Conservation (phyloP, 2,329 filamentous ascomycete species). For the Arthrinium phaeospermum region DNA sequence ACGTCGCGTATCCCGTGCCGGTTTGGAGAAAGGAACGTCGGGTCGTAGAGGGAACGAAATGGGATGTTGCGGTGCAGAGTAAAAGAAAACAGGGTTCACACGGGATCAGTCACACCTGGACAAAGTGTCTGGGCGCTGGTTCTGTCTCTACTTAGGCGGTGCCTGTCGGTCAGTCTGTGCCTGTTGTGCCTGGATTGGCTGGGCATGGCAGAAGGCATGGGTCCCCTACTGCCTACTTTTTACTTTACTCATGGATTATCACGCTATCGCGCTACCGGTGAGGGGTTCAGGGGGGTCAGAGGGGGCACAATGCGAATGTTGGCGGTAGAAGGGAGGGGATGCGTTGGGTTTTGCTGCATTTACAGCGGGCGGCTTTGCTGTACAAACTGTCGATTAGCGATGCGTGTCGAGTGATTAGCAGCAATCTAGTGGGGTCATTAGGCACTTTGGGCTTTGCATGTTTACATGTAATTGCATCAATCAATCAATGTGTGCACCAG, state of each 20-base stretch:
- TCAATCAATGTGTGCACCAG: neutral
- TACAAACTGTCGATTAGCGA: constrained; percentile 8
- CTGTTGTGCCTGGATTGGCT: constrained; percentile 19
- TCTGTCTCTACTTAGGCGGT: neutral
- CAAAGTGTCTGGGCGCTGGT: constrained; percentile 7
- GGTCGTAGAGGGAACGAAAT: neutral
- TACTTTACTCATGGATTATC: neutral
- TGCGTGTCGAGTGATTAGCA: constrained; percentile 1
- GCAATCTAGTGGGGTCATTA: constrained; percentile 8
- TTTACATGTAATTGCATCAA: constrained; percentile 8
- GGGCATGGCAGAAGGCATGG: neutral
- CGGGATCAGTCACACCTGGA: constrained; percentile 14
- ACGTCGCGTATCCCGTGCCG: constrained; percentile 13
- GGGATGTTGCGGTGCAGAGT: constrained; percentile 11
- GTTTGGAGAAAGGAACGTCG: constrained; percentile 6
- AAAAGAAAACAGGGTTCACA: constrained; percentile 16
- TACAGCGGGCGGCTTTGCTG: constrained; percentile 10
- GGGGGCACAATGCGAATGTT: neutral
- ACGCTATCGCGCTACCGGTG: constrained; percentile 4
- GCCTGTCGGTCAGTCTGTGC: constrained; percentile 3
- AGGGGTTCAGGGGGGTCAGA: constrained; percentile 4
- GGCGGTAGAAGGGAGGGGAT: neutral
- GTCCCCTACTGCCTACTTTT: constrained; percentile 2
- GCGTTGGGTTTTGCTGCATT: neutral
- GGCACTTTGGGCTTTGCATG: neutral